phyloP scores from a whole-genome alignment of 225 moss, liverwort and hornwort genomes.

The Rhytidiadelphus loreus region DNA sequence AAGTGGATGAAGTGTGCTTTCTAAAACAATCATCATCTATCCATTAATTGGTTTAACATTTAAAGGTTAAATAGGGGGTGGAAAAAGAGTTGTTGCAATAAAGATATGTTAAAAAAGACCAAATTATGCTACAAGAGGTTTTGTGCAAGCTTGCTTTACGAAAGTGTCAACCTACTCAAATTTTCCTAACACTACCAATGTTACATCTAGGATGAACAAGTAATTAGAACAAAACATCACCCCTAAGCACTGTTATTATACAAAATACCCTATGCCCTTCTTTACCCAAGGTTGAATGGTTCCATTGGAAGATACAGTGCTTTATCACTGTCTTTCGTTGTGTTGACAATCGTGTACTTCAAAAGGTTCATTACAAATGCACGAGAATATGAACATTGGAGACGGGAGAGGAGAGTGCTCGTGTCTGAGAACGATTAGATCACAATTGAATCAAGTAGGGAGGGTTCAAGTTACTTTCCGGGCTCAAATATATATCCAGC shows the following conservation, averaged over 20 bases:
- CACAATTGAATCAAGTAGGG: background rate
- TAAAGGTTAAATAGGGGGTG: background rate
- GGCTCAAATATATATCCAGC: background rate
- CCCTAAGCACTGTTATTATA: background rate
- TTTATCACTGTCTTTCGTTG: background rate
- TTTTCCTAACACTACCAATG: background rate
- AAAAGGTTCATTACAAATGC: background rate
- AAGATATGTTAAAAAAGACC: background rate
- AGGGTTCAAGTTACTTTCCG: background rate
- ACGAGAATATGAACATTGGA: no score
- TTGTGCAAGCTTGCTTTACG: background rate
- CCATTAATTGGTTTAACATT: rapidly evolving
- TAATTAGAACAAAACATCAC: background rate
- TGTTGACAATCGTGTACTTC: background rate
- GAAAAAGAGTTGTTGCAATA: rapidly evolving
- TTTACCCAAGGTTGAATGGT: background rate
- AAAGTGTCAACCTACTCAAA: background rate
- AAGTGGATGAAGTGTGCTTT: background rate
- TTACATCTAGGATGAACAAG: background rate
- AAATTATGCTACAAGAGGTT: background rate
- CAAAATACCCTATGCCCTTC: background rate
- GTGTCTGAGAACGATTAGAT: background rate
- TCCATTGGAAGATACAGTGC: background rate
- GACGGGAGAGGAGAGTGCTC: background rate
- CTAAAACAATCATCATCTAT: background rate